Evolutionary conservation across 129 eudicot genomes (phyloP).

Genomic region (sunflower (Helianthus annuus)): DNA sequence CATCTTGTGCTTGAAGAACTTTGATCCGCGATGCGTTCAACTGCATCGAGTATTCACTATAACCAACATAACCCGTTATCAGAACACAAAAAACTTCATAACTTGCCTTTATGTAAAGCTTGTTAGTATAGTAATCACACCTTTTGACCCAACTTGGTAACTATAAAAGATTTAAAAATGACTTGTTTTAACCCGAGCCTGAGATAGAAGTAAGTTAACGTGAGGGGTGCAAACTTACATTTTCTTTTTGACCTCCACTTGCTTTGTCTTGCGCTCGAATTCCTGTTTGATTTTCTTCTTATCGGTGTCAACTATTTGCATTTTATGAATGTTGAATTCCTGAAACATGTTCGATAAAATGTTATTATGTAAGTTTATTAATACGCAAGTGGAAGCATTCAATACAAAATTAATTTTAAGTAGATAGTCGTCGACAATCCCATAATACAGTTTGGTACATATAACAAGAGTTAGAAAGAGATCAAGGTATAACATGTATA

Average conservation of each 20-base stretch:
- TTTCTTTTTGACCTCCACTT: constrained; percentile 76
- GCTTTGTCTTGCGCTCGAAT: constrained; percentile 74
- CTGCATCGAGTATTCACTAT: constrained; percentile 78
- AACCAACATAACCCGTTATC: not conserved
- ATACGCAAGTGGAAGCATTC: no score
- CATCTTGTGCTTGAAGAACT: constrained; percentile 80
- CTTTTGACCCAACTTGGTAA: not conserved
- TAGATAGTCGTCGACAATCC: no score
- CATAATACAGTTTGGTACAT: no score
- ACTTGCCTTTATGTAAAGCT: not conserved
- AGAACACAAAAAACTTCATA: not conserved
- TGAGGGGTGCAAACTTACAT: constrained; percentile 40
- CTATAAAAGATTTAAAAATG: not conserved
- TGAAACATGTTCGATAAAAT: constrained; percentile 7
- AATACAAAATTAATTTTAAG: no score
- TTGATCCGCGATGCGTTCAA: constrained; percentile 64
- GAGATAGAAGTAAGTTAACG: not conserved
- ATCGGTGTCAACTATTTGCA: constrained; percentile 76
- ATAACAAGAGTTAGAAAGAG: no score
- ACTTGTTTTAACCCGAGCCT: not conserved
- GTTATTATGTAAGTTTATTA: no score
- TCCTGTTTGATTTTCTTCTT: constrained; percentile 78
- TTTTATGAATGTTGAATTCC: constrained; percentile 86
- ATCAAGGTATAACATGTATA: no score
- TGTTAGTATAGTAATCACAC: not conserved